These are phyloP conservation scores for Paraphoma chrysanthemicola DNA, from an alignment of 2,329 filamentous ascomycete genomes.

Conservation along the genomic window DNA sequence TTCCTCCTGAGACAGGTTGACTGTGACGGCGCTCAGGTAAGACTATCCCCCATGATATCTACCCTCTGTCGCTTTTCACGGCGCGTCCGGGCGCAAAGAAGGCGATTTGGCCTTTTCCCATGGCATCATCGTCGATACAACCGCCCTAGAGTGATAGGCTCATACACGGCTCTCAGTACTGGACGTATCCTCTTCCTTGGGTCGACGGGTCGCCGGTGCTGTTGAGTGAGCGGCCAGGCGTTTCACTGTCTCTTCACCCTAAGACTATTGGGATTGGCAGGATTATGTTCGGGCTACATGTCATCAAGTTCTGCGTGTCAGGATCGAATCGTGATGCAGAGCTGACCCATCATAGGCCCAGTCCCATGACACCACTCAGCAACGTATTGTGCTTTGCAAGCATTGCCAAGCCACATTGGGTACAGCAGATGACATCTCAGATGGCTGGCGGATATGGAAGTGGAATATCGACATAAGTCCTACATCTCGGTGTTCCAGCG, in stretches of 20 bases:
- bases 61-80: not conserved
- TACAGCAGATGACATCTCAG: constrained; percentile 50
- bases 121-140: constrained; percentile 66
- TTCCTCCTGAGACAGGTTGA: constrained; percentile 75
- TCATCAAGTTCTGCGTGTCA: not conserved
- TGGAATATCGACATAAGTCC: constrained; percentile 49
- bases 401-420: constrained; percentile 48
- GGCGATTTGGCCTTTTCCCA: constrained; percentile 54
- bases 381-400: constrained; percentile 43
- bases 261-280: constrained; percentile 41
- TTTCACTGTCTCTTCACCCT: constrained; percentile 42
- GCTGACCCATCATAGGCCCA: constrained; percentile 19
- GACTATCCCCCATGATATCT: not conserved
- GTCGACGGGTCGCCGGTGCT: constrained; percentile 38
- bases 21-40: constrained; percentile 61
- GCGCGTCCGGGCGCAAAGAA: constrained; percentile 60
- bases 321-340: not conserved
- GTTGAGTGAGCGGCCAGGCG: constrained; percentile 36
- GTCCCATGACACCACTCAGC: constrained; percentile 5
- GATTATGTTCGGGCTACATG: constrained; percentile 44
- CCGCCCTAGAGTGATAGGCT: constrained; percentile 59
- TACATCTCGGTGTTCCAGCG: constrained; percentile 1
- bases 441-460: constrained; percentile 60
- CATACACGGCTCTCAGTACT: constrained; percentile 29
- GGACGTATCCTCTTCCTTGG: constrained; percentile 36